Percentiles rank a stretch among this genome's conserved stretches.
phyloP scores from a whole-genome alignment of 148 eudicot genomes.

The Rhododendron ovatum region DNA sequence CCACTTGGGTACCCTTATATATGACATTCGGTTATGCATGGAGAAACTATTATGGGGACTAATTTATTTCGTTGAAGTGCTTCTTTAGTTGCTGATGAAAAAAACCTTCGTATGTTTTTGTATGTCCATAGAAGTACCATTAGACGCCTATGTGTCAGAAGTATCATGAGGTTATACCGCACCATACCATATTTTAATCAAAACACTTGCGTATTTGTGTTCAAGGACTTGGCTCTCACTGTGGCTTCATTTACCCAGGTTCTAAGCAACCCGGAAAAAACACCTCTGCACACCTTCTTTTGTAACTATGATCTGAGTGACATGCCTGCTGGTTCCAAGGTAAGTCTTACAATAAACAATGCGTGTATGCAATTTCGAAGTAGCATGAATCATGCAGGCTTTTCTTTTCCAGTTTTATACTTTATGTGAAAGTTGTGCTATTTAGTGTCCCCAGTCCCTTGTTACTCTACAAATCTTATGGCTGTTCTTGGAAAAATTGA shows the following conservation, averaged over 20 bases:
- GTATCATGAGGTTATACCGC: background rate
- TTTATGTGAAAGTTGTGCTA: background rate
- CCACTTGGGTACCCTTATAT: background rate
- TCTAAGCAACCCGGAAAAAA: constrained; percentile 74
- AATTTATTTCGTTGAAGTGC: background rate
- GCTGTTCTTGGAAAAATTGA: background rate
- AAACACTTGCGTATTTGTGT: background rate
- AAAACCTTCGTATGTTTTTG: background rate
- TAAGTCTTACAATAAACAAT: constrained; percentile 13
- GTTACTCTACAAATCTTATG: too few relatives aligned
- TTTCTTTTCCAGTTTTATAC: background rate
- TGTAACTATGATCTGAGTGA: constrained; percentile 79
- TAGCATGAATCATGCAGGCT: background rate
- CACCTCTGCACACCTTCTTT: constrained; percentile 74
- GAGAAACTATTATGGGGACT: background rate
- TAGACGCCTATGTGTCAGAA: background rate
- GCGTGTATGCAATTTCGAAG: background rate
- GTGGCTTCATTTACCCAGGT: constrained; percentile 40
- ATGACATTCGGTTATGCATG: background rate
- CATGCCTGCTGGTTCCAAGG: constrained; percentile 85
- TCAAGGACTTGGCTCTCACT: background rate
- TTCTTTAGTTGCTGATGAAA: background rate
- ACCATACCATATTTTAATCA: background rate
- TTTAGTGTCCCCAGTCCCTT: background rate
- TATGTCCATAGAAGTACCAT: background rate